phyloP scores from a whole-genome alignment of 2,329 filamentous ascomycete species.

The Daldinia sp. region DNA sequence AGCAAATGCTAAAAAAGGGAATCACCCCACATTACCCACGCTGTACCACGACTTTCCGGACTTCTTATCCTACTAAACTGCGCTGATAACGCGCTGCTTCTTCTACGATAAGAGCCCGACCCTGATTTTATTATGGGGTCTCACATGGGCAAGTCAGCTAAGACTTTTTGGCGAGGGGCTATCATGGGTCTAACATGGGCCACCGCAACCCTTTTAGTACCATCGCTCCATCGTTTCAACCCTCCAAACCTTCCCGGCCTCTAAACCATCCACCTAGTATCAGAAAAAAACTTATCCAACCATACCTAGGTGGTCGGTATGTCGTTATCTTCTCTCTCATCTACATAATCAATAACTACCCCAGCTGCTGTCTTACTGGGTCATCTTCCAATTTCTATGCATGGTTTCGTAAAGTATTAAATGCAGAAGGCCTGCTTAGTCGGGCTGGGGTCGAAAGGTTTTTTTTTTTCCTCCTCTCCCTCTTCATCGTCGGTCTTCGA shows the following conservation, averaged over 20 bases:
- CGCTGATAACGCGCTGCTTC: conserved; percentile 17
- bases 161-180: conserved; percentile 35
- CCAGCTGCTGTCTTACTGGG: conserved; percentile 3
- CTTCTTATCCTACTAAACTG: not conserved
- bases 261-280: conserved; percentile 22
- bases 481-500: conserved; percentile 1
- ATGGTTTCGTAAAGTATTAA: conserved; percentile 19
- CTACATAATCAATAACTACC: conserved; percentile 12
- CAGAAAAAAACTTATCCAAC: conserved; percentile 6
- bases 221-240: not conserved
- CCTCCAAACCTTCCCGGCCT: not conserved
- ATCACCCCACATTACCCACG: conserved; percentile 6
- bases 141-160: conserved; percentile 46
- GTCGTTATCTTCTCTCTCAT: conserved; percentile 23
- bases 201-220: conserved; percentile 27
- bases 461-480: too few relatives aligned
- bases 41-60: conserved; percentile 12
- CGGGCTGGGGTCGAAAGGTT: conserved; percentile 14
- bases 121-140: conserved; percentile 32
- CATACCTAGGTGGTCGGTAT: conserved; percentile 9
- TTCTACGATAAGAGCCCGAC: conserved; percentile 35
- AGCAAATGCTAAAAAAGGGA: conserved; percentile 5
- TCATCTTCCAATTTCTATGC: conserved; percentile 7
- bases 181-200: not conserved
- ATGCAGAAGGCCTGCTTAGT: conserved; percentile 18